These are phyloP conservation scores for Phytopythium sindhum DNA, from an alignment of 352 stramenopile genomes.

Conservation along the genomic window DNA sequence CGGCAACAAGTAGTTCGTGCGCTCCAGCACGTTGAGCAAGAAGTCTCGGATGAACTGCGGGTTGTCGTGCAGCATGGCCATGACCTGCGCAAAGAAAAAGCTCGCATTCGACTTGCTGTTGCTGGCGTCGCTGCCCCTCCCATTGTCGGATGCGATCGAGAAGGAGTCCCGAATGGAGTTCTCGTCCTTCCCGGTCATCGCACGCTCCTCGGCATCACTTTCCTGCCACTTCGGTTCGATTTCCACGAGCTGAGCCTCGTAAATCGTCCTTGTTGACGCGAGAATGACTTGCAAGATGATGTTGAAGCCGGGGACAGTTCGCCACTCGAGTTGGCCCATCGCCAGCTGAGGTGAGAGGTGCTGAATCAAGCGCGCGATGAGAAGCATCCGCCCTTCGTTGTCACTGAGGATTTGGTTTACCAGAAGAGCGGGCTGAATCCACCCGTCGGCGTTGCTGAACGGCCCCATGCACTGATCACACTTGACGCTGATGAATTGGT, in stretches of 20 bases:
- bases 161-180: conserved; percentile 39
- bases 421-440: conserved; percentile 24
- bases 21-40: conserved; percentile 52
- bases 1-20: conserved; percentile 65
- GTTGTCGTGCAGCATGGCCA: conserved; percentile 49
- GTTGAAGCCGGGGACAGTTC: conserved; percentile 46
- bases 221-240: conserved; percentile 35
- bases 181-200: conserved; percentile 25
- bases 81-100: conserved; percentile 57
- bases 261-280: conserved; percentile 35
- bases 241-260: conserved; percentile 35
- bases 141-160: conserved; percentile 22
- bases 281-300: conserved; percentile 42
- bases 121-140: conserved; percentile 20
- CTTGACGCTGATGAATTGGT: conserved; percentile 40
- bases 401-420: conserved; percentile 31
- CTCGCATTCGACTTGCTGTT: conserved; percentile 17
- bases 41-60: conserved; percentile 48
- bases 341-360: conserved; percentile 40
- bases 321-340: conserved; percentile 56
- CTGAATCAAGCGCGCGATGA: conserved; percentile 54
- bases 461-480: conserved; percentile 45
- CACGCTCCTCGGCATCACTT: conserved; percentile 26
- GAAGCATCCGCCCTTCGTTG: conserved; percentile 34
- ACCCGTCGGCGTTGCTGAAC: conserved; percentile 43